Percentiles rank a stretch among this genome's conserved stretches.
Conservation (phyloP, 176 grass and related monocot genomes). For the Carex scoparia region DNA sequence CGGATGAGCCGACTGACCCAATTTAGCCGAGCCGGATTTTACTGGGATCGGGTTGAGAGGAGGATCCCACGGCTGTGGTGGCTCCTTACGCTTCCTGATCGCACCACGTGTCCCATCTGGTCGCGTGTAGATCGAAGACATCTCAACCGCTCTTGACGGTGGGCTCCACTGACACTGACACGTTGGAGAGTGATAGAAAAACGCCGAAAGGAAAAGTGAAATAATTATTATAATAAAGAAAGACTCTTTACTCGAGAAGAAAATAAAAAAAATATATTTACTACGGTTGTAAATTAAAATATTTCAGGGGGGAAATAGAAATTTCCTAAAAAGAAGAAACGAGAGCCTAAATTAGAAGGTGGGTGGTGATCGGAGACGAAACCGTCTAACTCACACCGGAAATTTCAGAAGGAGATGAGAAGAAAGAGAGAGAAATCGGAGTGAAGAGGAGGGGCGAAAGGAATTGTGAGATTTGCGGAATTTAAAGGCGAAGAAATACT, state of each 20-base stretch:
- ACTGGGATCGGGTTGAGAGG: neutral
- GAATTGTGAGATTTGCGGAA: constrained; percentile 15
- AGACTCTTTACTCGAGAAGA: neutral
- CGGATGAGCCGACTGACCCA: constrained; percentile 19
- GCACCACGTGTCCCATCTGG: constrained; percentile 47
- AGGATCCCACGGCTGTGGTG: constrained; percentile 35
- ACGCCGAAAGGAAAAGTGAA: neutral
- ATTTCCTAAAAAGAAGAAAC: constrained; percentile 18
- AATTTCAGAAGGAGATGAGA: neutral
- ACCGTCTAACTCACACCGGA: neutral
- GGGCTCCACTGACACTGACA: constrained; percentile 31
- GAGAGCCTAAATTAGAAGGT: neutral
- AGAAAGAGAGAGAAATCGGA: neutral
- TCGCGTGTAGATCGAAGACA: constrained; percentile 53
- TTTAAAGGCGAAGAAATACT: neutral
- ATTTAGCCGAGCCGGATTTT: constrained; percentile 38
- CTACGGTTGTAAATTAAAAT: neutral
- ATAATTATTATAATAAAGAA: neutral
- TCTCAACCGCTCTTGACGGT: constrained; percentile 26
- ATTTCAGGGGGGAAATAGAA: constrained; percentile 28
- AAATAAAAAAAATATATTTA: neutral
- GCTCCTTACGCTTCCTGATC: constrained; percentile 64
- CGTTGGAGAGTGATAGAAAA: constrained; percentile 23
- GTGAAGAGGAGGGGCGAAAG: neutral
- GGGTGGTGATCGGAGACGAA: neutral